Evolutionary conservation across 1,284 basidiomycete genomes (phyloP), one percentile per base, ranked within the genome.

Genomic region (Malassezia furfur): DNA sequence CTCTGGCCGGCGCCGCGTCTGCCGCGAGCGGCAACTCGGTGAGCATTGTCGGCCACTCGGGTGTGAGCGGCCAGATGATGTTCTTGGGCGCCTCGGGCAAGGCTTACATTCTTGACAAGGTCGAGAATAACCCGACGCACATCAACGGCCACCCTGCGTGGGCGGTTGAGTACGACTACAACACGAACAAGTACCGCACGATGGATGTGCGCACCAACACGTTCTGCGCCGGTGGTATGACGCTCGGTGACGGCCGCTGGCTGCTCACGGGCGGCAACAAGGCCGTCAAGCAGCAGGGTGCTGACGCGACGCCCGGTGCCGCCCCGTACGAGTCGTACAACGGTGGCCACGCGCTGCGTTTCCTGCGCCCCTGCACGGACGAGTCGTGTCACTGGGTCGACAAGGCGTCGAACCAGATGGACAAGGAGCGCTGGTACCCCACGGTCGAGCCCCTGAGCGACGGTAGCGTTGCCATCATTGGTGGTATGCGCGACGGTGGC

Each of bases 91-190:
- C 59, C 11, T 59, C 65, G 17, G 50, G 60, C 34, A 66, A 67
- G 39, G 68, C 68, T 28, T 64, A 65, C 52, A 67, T 71, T 32
- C 57, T 71, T 30, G 69, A 71, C 61, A 70, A 70, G 62, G 60
- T 60, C 44, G 67, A 70, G 40, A 67, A 70, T 57, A 71, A 71
- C 55, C 59, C 56, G 0, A 40, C 51, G 10, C 28, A 43, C 8
- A 46, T 63, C 45, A 62, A 65, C 31, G 67, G 67, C 14, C 61
- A 64, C 25, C 64, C 67, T 9, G 68, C 67, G n/a, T 64, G 60
- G 62, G 67, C 59, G 3, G 59, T 63, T 37, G 62, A 63, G 47
- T 71, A 68, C 43, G 60, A 67, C 48, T 60, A 60, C 56, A 54
- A 57, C 52, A 45, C 59, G 28, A 64, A 64, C 60, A 54, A 32